These are phyloP conservation scores for Ceratobasidium sp. DNA, from an alignment of 1,284 basidiomycete genomes.

Conservation along the genomic window DNA sequence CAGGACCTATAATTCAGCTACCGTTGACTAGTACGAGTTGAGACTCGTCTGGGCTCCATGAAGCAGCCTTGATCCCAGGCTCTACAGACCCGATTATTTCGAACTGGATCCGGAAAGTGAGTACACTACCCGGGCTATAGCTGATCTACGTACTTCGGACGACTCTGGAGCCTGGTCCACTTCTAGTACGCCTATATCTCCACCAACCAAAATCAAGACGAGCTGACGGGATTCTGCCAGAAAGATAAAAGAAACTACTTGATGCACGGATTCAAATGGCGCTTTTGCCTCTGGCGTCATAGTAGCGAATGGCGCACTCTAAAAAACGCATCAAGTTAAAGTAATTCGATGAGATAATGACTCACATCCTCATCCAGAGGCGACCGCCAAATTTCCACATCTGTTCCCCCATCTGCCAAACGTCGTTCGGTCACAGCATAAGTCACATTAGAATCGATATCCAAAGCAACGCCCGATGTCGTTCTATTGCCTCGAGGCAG, in stretches of 20 bases:
- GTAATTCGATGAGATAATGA: background rate
- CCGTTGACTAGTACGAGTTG: slow-evolving; percentile 81
- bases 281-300: background rate
- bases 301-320: slow-evolving; percentile 21
- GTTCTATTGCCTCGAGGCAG: slow-evolving; percentile 11
- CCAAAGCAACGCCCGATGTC: slow-evolving; percentile 5
- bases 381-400: slow-evolving; percentile 27
- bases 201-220: slow-evolving; percentile 69
- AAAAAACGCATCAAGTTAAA: background rate
- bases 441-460: slow-evolving; percentile 6
- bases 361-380: slow-evolving; percentile 24
- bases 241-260: slow-evolving; percentile 68
- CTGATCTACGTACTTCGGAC: slow-evolving; percentile 49
- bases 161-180: slow-evolving; percentile 60
- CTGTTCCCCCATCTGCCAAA: slow-evolving; percentile 17
- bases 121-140: slow-evolving; percentile 31
- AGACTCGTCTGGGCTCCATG: slow-evolving; percentile 92
- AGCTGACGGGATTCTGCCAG: slow-evolving; percentile 70
- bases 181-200: slow-evolving; percentile 75
- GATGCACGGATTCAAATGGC: slow-evolving; percentile 43
- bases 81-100: slow-evolving; percentile 89
- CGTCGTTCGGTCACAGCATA: slow-evolving; percentile 9
- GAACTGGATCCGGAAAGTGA: slow-evolving; percentile 49
- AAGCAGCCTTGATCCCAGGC: slow-evolving; percentile 79
- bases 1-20: slow-evolving; percentile 46